Conservation (phyloP, 2,329 filamentous ascomycete genomes). For the Scolecobasidium constrictum region DNA sequence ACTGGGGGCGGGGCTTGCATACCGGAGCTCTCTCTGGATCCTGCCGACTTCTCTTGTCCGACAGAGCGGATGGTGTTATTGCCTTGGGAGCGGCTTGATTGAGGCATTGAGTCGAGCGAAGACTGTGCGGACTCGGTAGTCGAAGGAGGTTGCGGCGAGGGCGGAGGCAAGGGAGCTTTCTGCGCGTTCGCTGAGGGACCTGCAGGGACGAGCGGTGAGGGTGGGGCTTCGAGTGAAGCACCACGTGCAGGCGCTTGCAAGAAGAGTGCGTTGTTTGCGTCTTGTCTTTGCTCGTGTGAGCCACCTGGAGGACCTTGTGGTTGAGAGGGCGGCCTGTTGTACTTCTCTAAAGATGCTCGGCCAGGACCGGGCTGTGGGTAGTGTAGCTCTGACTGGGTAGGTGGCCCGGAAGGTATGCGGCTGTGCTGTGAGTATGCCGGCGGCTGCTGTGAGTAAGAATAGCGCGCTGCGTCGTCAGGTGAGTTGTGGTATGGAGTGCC, state of each 20-base stretch:
- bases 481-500: background rate
- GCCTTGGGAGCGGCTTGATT: background rate
- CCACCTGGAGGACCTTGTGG: constrained; percentile 3
- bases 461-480: constrained; percentile 2
- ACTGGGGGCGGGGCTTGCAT: constrained; percentile 2
- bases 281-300: constrained; percentile 6
- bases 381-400: constrained; percentile 6
- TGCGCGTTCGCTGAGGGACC: constrained; percentile 10
- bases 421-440: constrained; percentile 1
- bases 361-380: constrained; percentile 5
- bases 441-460: constrained; percentile 4
- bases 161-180: constrained; percentile 20
- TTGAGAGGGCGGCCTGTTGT: constrained; percentile 2
- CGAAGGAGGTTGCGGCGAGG: constrained; percentile 9
- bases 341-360: constrained; percentile 4
- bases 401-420: background rate
- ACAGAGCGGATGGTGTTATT: constrained; percentile 6
- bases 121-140: constrained; percentile 7
- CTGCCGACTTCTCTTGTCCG: constrained; percentile 1
- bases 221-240: constrained; percentile 1
- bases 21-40: constrained; percentile 4
- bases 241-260: constrained; percentile 3
- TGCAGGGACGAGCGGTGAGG: background rate
- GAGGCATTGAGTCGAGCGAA: constrained; percentile 6
- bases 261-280: background rate